Evolutionary conservation across 176 grass and related monocot species (phyloP), one percentile per base, ranked within the genome.

Genomic region (Bromus sterilis): DNA sequence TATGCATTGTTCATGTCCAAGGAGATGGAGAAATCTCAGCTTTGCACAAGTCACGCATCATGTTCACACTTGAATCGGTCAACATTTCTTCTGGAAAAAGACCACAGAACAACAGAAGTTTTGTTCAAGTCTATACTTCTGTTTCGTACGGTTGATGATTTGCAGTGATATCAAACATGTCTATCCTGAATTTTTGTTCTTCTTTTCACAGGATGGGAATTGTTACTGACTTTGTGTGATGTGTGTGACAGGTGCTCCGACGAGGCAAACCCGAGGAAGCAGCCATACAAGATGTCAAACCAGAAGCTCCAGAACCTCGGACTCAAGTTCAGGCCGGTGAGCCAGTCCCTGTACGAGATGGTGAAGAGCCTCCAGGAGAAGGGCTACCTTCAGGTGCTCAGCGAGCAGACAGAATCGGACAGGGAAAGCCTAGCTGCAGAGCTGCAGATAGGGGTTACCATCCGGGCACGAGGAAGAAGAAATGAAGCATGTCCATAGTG

Each of bases 321-420:
- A 0, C 59, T 97, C 12, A 67, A 87, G 40, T 97, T 97, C 85
- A 83, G 72, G 58, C 89, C 89, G 21, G 91, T 83, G 76, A 82
- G 71, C 25, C 87, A 90, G 39, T 86, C 88, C 34, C 67, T 94
- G 15, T 94, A 88, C 41, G 91, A 92, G 9, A 92, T 91, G 3
- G 91, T 97, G 40, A 94, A 89, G 68, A 83, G 74, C 80, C 94
- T 97, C 31, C 91, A 90, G 81, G 91, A 92, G 89, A 94, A 97
- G 76, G 91, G 91, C 6, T 87, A 92, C 67, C 87, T 94, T 34
- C 85, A 72, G 5, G 75, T 92, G 80, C 87, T 81, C 81, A 56
- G 37, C 34, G 78, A 84, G 77, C 60, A 64, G 78, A 34, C 62
- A 13, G 82, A 80, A 30, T 23, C 49, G 30, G 86, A 21, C 55